These are phyloP conservation scores for Pseudogymnoascus verrucosus DNA, from an alignment of 2,329 filamentous ascomycete genomes.

Conservation along the genomic window DNA sequence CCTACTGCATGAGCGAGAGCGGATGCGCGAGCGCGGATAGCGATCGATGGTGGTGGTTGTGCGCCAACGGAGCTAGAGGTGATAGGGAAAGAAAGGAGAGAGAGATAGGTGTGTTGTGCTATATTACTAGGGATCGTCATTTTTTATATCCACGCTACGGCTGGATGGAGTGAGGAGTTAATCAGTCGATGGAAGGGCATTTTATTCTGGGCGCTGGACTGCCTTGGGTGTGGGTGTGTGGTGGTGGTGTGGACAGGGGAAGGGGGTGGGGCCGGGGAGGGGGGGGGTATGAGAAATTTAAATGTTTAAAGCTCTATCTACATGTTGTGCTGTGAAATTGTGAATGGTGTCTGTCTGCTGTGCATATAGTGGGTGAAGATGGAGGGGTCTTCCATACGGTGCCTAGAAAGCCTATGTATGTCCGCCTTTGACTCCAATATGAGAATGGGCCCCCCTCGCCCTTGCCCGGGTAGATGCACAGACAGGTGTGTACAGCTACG, in stretches of 20 bases:
- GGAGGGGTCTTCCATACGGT: too few species aligned
- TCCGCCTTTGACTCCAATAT: too few species aligned
- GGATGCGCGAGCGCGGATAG: neutral
- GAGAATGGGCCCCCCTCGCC: too few species aligned
- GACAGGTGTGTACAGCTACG: too few species aligned
- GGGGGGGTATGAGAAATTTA: neutral
- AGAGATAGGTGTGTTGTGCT: neutral
- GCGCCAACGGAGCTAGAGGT: too few species aligned
- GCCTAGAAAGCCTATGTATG: too few species aligned
- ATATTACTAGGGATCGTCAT: neutral
- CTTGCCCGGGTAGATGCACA: too few species aligned
- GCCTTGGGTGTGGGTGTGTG: neutral
- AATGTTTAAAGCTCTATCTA: neutral
- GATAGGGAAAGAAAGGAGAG: neutral
- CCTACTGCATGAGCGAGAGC: neutral
- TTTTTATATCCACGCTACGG: neutral
- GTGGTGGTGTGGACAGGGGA: too few species aligned
- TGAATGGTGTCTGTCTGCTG: too few species aligned
- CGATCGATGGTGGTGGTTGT: neutral
- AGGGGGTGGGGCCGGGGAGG: too few species aligned
- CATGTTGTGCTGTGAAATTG: too few species aligned
- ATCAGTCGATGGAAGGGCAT: neutral
- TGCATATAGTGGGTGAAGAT: too few species aligned
- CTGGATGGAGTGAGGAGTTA: neutral
- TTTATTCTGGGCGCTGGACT: neutral